phyloP scores from a whole-genome alignment of 2,329 filamentous ascomycete genomes.

The Colletotrichum siamense region DNA sequence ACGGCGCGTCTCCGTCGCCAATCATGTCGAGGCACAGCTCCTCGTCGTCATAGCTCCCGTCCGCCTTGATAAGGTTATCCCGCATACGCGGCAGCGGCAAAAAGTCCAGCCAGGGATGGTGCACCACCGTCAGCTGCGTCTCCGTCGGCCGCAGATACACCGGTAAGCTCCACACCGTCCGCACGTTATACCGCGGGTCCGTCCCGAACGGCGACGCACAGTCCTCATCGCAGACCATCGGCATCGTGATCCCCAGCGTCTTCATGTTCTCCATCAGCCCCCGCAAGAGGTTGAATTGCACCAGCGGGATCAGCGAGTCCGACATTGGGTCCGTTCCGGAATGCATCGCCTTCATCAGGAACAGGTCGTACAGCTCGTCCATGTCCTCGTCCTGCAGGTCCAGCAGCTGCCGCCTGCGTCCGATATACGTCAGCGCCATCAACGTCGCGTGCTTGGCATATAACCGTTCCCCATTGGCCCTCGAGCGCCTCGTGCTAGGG shows the following conservation, averaged over 20 bases:
- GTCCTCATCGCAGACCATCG: constrained; percentile 19
- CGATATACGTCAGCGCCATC: neutral
- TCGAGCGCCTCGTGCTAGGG: neutral
- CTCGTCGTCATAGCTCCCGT: constrained; percentile 23
- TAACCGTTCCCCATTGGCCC: neutral
- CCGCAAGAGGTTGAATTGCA: constrained; percentile 55
- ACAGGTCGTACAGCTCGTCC: constrained; percentile 1
- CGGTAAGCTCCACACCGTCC: neutral
- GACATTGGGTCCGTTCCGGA: neutral
- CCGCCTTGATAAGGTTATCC: constrained; percentile 33
- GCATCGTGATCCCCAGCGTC: constrained; percentile 3
- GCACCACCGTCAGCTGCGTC: constrained; percentile 31
- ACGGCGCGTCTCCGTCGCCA: neutral
- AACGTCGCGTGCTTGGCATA: neutral
- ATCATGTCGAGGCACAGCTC: constrained; percentile 11
- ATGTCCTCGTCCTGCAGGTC: constrained; percentile 1
- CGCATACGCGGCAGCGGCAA: constrained; percentile 38
- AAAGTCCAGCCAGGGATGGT: constrained; percentile 42
- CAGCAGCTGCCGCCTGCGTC: neutral
- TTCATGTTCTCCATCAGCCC: constrained; percentile 54
- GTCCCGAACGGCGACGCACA: constrained; percentile 21
- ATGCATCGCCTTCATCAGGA: neutral
- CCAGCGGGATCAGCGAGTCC: constrained; percentile 2
- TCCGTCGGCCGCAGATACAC: constrained; percentile 27
- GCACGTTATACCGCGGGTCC: neutral